phyloP scores from a whole-genome alignment of 2,329 filamentous ascomycete genomes.

The Ophiocordyceps sinensis region DNA sequence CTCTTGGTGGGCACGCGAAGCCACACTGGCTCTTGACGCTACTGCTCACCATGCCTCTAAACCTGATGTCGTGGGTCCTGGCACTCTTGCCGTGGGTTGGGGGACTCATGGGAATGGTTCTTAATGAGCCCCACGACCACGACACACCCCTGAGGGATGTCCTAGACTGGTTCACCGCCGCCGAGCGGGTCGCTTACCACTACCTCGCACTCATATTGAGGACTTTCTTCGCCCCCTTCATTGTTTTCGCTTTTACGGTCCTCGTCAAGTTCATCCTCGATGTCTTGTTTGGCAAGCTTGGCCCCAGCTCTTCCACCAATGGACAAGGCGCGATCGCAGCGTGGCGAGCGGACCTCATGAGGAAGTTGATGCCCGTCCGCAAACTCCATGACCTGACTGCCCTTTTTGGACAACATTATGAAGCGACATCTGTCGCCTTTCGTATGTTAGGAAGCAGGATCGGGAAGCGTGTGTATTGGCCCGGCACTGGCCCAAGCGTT shows the following conservation, averaged over 20 bases:
- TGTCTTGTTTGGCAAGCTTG: slow-evolving; percentile 20
- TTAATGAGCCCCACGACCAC: slow-evolving; percentile 16
- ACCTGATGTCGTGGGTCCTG: slow-evolving; percentile 22
- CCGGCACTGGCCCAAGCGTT: slow-evolving; percentile 37
- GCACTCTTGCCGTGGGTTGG: slow-evolving; percentile 29
- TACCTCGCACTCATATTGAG: slow-evolving; percentile 31
- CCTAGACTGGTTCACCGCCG: slow-evolving; percentile 33
- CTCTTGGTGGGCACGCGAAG: slow-evolving; percentile 19
- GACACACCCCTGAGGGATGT: slow-evolving; percentile 24
- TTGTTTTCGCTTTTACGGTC: slow-evolving; percentile 27
- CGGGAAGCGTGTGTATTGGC: slow-evolving; percentile 41
- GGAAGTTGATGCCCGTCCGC: slow-evolving; percentile 26
- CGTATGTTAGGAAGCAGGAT: slow-evolving; percentile 36
- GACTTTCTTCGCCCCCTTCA: slow-evolving; percentile 24
- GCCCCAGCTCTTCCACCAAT: slow-evolving; percentile 14
- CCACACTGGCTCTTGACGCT: slow-evolving; percentile 29
- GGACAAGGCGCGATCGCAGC: slow-evolving; percentile 20
- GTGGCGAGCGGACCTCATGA: slow-evolving; percentile 30
- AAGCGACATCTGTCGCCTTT: slow-evolving; percentile 34
- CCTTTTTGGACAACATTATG: slow-evolving; percentile 40
- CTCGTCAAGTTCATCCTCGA: slow-evolving; percentile 26
- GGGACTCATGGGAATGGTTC: slow-evolving; percentile 30
- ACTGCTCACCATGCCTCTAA: slow-evolving; percentile 27
- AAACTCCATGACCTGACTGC: slow-evolving; percentile 31
- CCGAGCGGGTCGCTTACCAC: slow-evolving; percentile 31